Evolutionary conservation across 768 basidiomycete species (phyloP).

Genomic region (Leccinum broughii): DNA sequence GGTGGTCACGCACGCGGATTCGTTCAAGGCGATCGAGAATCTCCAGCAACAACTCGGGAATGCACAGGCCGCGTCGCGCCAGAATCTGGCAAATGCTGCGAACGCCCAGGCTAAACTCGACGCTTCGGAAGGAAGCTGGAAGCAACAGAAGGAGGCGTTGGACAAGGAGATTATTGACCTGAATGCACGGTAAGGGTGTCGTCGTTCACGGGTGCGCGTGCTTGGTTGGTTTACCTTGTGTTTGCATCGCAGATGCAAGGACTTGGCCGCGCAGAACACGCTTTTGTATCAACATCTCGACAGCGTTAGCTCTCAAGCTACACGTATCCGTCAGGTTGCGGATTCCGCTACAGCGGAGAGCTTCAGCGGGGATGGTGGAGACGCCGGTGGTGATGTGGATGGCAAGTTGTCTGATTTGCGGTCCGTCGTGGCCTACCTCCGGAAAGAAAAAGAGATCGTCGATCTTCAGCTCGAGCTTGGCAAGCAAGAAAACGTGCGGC

Average conservation of each 20-base stretch:
- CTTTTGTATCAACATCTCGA: slow-evolving; percentile 84
- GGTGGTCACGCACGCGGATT: slow-evolving; percentile 82
- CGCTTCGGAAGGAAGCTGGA: slow-evolving; percentile 78
- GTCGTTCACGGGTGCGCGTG: neutral
- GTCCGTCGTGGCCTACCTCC: slow-evolving; percentile 75
- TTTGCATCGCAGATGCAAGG: slow-evolving; percentile 54
- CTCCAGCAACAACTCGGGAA: slow-evolving; percentile 62
- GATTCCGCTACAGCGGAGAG: slow-evolving; percentile 44
- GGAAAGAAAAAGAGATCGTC: slow-evolving; percentile 91
- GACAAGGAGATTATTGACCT: slow-evolving; percentile 79
- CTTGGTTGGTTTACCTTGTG: neutral
- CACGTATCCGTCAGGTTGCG: slow-evolving; percentile 73
- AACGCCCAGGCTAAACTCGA: slow-evolving; percentile 73
- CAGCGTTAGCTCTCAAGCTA: slow-evolving; percentile 77
- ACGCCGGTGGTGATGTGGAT: slow-evolving; percentile 51
- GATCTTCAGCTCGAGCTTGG: slow-evolving; percentile 84
- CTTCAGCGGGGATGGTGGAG: slow-evolving; percentile 41
- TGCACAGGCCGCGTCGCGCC: slow-evolving; percentile 54
- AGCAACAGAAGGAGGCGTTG: slow-evolving; percentile 70
- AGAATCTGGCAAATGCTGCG: slow-evolving; percentile 62
- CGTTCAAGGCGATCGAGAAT: slow-evolving; percentile 68
- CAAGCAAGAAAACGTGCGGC: slow-evolving; percentile 70
- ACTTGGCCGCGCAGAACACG: slow-evolving; percentile 72
- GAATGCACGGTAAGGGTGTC: slow-evolving; percentile 55
- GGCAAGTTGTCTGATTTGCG: slow-evolving; percentile 71